Evolutionary conservation across 2,329 filamentous ascomycete genomes (phyloP), one percentile per base, ranked within the genome.

Genomic region (Aspergillus phoenicis): DNA sequence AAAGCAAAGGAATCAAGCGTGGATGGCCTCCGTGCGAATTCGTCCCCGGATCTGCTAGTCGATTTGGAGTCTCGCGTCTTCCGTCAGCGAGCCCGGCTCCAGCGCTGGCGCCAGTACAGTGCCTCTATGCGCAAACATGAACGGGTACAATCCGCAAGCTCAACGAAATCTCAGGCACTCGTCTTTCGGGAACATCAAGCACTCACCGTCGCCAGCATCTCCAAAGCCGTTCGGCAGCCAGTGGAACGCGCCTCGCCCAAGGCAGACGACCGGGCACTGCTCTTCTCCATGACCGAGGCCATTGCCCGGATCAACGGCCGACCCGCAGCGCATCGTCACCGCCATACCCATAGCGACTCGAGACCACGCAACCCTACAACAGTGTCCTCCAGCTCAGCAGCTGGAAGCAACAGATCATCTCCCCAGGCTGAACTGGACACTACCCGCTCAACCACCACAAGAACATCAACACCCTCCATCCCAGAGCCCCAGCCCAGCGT

Each of bases 41-140:
- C 66, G 8, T 67, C 70, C 13, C 61, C 69, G 7, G 74, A 79
- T 53, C 70, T 80, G 7, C 63, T 97, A 20, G 84, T 90, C 63
- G 88, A 93, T 70, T 78, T 97, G 5, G 89, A 94, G 57, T 76
- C 77, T 20, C 84, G 91, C 13, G 85, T 95, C 0, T 79, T 81
- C 47, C 79, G 84, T 6, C 92, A 96, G 68, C 84, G 84, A 57
- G 82, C 84, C 48, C 85, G 92, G 41, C 75, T 97, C 28, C 82
- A 85, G 56, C 87, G 84, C 73, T 96, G 92, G 93, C 84, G 89
- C 67, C 81, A 81, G n/a, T 91, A 92, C 63, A 81, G 85, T 63
- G 77, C 80, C 41, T 69, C 71, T 11, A 66, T 70, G 36, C 70
- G 66, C 13, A 67, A 65, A 11, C 61, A 66, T 17, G 67, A 68